These are phyloP conservation scores for Ustilago vetiveriae DNA, from an alignment of 1,284 basidiomycete genomes.

Conservation along the genomic window DNA sequence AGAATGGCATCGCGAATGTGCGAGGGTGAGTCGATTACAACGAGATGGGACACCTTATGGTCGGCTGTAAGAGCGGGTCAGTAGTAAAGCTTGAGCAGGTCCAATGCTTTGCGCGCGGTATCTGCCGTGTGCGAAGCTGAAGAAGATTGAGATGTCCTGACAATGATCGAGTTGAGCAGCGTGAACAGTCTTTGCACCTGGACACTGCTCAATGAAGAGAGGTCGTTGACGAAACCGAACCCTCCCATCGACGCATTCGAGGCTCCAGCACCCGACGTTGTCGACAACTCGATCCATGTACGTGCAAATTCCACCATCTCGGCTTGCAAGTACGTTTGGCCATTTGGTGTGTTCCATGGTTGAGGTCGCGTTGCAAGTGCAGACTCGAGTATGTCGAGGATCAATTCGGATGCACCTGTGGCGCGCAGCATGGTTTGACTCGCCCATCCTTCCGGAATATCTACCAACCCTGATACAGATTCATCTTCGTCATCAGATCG, in stretches of 20 bases:
- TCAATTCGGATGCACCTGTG: conserved; percentile 77
- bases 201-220: conserved; percentile 6
- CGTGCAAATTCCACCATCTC: conserved; percentile 47
- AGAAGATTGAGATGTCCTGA: conserved; percentile 15
- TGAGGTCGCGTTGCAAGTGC: conserved; percentile 74
- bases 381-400: conserved; percentile 85
- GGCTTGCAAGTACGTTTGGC: conserved; percentile 54
- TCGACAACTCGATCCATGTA: conserved; percentile 51
- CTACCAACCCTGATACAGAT: background rate
- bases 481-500: background rate
- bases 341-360: conserved; percentile 58
- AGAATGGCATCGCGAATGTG: too few relatives aligned
- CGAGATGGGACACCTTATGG: too few relatives aligned
- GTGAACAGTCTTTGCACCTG: conserved; percentile 29
- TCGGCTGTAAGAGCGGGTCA: too few relatives aligned
- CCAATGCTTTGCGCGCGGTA: conserved; percentile 20
- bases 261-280: conserved; percentile 8
- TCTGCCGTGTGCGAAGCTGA: conserved; percentile 7
- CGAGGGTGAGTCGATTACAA: too few relatives aligned
- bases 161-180: conserved; percentile 25
- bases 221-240: conserved; percentile 11
- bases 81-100: conserved; percentile 44
- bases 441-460: conserved; percentile 76
- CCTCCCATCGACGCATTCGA: background rate
- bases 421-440: conserved; percentile 79